A percentile compares a stretch with the other conserved stretches of the same genome.
phyloP scores from a whole-genome alignment of 306 rosid genomes.

The Pterocarpus macrocarpus region DNA sequence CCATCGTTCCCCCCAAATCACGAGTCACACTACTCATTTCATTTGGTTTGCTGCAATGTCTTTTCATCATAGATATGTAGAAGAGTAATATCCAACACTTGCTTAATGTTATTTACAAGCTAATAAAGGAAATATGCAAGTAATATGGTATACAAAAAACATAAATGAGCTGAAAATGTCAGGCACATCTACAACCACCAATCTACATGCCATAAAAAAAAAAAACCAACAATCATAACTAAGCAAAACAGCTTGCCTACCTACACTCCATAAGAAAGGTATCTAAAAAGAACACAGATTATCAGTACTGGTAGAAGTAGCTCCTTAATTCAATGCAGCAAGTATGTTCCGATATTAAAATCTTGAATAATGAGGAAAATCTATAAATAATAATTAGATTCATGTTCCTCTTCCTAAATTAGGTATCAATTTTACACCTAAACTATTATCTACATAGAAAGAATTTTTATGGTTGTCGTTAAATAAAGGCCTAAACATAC shows the following conservation, averaged over 20 bases:
- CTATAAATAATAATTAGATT: conserved; percentile 12
- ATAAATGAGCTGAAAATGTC: conserved; percentile 1
- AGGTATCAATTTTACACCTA: neutral
- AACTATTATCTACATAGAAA: conserved; percentile 29
- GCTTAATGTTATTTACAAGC: conserved; percentile 78
- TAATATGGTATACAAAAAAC: neutral
- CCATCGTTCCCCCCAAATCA: neutral
- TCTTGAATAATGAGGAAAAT: conserved; percentile 22
- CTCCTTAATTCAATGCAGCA: conserved; percentile 4
- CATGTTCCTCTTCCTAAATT: conserved; percentile 18
- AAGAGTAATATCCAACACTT: conserved; percentile 64
- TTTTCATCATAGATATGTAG: conserved; percentile 46
- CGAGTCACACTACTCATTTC: neutral
- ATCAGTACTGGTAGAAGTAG: conserved; percentile 32
- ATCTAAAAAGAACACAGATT: conserved; percentile 56
- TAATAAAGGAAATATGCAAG: conserved; percentile 44
- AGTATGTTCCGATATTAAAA: conserved; percentile 4
- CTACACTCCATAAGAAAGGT: conserved; percentile 88
- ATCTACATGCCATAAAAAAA: conserved; percentile 73
- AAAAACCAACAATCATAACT: conserved; percentile 84
- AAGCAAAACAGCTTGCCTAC: conserved; percentile 92
- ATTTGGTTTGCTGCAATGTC: neutral
- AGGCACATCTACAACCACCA: conserved; percentile 30
- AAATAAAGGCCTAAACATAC: conserved; percentile 5
- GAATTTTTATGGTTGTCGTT: neutral